These are phyloP conservation scores for Zea mays DNA, from an alignment of 176 grass and related monocot species.

Conservation along the genomic window DNA sequence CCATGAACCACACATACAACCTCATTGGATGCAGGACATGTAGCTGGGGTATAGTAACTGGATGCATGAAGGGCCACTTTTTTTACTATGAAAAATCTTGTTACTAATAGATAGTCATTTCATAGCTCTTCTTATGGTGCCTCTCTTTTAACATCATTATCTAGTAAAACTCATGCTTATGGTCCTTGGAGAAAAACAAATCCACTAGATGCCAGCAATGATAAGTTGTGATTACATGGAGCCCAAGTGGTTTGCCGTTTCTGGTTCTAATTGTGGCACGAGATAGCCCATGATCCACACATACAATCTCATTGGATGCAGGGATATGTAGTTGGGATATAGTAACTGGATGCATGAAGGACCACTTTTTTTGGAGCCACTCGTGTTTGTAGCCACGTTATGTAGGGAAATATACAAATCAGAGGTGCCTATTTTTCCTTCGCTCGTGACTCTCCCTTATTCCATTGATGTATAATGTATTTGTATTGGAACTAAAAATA, in stretches of 20 bases:
- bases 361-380: constrained; percentile 43
- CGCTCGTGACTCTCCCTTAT: not conserved
- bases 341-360: constrained; percentile 4
- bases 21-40: constrained; percentile 30
- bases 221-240: constrained; percentile 33
- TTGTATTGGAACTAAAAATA: not conserved
- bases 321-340: constrained; percentile 5
- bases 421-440: not conserved
- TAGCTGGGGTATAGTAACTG: not conserved
- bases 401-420: not conserved
- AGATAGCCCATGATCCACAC: constrained; percentile 42
- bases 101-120: not conserved
- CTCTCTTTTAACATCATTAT: not conserved
- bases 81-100: not conserved
- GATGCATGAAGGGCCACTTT: constrained; percentile 35
- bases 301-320: constrained; percentile 31
- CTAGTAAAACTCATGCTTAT: not conserved
- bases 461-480: not conserved
- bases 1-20: constrained; percentile 29
- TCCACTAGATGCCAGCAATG: not conserved
- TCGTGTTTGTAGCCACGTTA: not conserved
- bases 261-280: constrained; percentile 33
- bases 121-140: not conserved
- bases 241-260: constrained; percentile 27
- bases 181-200: not conserved